A percentile compares a stretch with the other conserved stretches of the same genome.
Evolutionary conservation across 306 rosid genomes (phyloP).

Genomic region (Luffa acutangula): DNA sequence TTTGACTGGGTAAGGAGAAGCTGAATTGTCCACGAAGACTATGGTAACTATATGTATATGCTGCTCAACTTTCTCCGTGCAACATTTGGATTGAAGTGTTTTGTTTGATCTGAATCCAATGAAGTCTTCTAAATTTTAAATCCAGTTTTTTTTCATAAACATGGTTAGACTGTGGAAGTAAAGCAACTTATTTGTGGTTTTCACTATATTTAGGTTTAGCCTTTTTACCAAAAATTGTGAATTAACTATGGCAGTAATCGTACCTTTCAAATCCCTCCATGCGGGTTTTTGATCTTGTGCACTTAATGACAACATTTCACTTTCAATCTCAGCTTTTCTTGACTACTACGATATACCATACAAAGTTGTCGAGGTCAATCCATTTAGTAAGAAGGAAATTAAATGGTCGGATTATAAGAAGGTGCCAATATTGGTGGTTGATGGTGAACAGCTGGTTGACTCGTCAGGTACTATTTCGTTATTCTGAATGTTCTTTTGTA

Average conservation of each 20-base stretch:
- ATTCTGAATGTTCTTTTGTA: not conserved
- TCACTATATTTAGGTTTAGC: not conserved
- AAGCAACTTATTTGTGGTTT: not conserved
- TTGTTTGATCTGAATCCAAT: not conserved
- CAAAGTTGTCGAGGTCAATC: conserved; percentile 90
- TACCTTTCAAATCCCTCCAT: not conserved
- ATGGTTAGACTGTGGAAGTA: not conserved
- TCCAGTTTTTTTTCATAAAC: not conserved
- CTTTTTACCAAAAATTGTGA: not conserved
- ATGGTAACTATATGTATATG: not conserved
- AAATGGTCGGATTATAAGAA: conserved; percentile 92
- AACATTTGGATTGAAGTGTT: not conserved
- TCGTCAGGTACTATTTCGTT: conserved; percentile 63
- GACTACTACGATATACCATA: conserved; percentile 88
- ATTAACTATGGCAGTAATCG: not conserved
- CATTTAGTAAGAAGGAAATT: conserved; percentile 90
- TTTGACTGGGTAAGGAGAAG: not conserved
- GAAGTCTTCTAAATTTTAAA: not conserved
- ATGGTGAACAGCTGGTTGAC: conserved; percentile 83
- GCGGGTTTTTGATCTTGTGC: not conserved
- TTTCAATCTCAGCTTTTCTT: conserved; percentile 58
- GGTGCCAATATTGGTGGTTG: conserved; percentile 88
- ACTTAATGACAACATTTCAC: conserved; percentile 10
- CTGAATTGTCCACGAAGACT: not conserved
- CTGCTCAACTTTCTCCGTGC: not conserved